Percentiles rank a stretch among this genome's conserved stretches.
These are phyloP conservation scores for Ceratocystis variospora DNA, from an alignment of 2,329 filamentous ascomycete species.

Conservation along the genomic window DNA sequence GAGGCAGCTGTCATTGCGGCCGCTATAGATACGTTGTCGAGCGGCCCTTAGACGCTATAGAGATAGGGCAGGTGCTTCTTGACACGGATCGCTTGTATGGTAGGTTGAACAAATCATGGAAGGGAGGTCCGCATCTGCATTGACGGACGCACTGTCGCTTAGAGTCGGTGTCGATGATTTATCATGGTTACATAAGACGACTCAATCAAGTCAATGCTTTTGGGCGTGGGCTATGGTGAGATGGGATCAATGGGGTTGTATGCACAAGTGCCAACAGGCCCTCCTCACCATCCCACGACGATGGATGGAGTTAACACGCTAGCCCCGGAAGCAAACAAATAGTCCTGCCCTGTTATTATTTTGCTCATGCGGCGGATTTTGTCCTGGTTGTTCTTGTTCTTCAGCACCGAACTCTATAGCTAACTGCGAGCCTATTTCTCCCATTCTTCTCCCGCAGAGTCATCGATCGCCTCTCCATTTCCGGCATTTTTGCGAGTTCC, in stretches of 20 bases:
- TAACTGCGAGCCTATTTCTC: neutral
- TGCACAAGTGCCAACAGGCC: neutral
- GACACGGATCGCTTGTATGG: slow-evolving; percentile 56
- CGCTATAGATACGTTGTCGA: slow-evolving; percentile 68
- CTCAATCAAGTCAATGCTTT: neutral
- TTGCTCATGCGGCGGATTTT: too few species aligned
- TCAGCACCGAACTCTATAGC: neutral
- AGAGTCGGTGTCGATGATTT: neutral
- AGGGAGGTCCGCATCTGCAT: neutral
- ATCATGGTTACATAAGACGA: neutral
- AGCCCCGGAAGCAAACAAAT: too few species aligned
- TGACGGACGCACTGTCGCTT: neutral
- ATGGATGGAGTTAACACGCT: too few species aligned
- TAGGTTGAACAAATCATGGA: slow-evolving; percentile 35
- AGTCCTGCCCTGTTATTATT: too few species aligned
- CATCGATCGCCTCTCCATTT: slow-evolving; percentile 55
- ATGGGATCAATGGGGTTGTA: neutral
- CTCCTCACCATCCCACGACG: too few species aligned
- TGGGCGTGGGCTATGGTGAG: neutral
- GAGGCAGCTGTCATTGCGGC: slow-evolving; percentile 72
- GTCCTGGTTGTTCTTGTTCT: neutral
- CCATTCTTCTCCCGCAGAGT: slow-evolving; percentile 32
- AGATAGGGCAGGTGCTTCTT: slow-evolving; percentile 57
- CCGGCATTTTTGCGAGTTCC: slow-evolving; percentile 75
- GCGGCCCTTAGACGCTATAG: slow-evolving; percentile 45